A percentile compares a stretch with the other conserved stretches of the same genome.
These are phyloP conservation scores for Trichopus zeylanicus DNA, from an alignment of 116 monocot genomes.

Conservation along the genomic window DNA sequence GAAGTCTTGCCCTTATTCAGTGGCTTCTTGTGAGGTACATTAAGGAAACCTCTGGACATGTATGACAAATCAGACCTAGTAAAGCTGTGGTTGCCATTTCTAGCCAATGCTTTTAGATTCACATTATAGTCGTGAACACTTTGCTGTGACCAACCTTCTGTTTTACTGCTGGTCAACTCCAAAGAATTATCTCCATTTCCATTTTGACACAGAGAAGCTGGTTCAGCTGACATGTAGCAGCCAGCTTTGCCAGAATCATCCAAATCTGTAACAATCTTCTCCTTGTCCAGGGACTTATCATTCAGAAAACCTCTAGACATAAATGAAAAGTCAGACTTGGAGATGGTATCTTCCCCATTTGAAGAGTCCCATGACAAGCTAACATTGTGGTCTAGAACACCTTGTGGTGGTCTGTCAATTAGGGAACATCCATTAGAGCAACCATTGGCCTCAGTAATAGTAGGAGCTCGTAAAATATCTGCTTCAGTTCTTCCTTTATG, in stretches of 20 bases:
- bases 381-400: background rate
- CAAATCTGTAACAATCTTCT: background rate
- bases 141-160: background rate
- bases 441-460: slow-evolving; percentile 8
- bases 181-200: background rate
- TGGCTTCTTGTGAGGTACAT: background rate
- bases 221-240: slow-evolving; percentile 2
- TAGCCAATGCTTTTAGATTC: background rate
- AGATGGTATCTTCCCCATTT: background rate
- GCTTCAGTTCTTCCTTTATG: slow-evolving; percentile 6
- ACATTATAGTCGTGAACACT: background rate
- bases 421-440: slow-evolving; percentile 13
- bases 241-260: too few relatives aligned
- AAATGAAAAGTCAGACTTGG: background rate
- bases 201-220: slow-evolving; percentile 2
- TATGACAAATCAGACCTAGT: slow-evolving; percentile 1
- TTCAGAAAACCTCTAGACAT: slow-evolving; percentile 10
- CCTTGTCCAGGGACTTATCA: background rate
- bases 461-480: background rate
- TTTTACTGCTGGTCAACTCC: background rate
- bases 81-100: background rate
- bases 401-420: background rate
- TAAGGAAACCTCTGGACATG: slow-evolving; percentile 6
- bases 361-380: background rate
- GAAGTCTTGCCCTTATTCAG: background rate